A percentile compares a stretch with the other conserved stretches of the same genome.
Evolutionary conservation across 345 rosid species (phyloP).

Genomic region (Eucalyptus globulus): DNA sequence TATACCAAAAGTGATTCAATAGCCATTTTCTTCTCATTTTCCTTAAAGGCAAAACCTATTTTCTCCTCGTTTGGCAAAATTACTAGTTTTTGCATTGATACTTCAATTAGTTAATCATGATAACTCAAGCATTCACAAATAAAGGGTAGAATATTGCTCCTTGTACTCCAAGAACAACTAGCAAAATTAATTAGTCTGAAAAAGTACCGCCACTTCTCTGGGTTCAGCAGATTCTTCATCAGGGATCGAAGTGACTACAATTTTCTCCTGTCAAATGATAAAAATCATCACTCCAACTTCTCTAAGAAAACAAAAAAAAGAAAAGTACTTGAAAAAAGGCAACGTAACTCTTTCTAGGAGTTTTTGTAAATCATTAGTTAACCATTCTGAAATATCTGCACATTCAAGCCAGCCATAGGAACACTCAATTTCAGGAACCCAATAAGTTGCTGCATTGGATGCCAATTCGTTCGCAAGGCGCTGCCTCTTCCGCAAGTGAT

Average conservation of each 20-base stretch:
- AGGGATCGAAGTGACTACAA: slow-evolving; percentile 58
- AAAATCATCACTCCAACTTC: background rate
- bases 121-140: background rate
- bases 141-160: background rate
- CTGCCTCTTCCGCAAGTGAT: too few relatives aligned
- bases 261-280: slow-evolving; percentile 49
- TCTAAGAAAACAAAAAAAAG: too few relatives aligned
- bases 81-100: slow-evolving; percentile 48
- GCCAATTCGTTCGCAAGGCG: too few relatives aligned
- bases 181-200: background rate
- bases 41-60: slow-evolving; percentile 79
- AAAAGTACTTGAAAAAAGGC: too few relatives aligned
- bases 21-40: slow-evolving; percentile 43
- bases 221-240: slow-evolving; percentile 71
- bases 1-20: slow-evolving; percentile 33
- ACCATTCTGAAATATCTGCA: too few relatives aligned
- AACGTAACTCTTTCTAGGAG: too few relatives aligned
- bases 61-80: slow-evolving; percentile 73
- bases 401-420: too few relatives aligned
- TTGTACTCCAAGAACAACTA: background rate
- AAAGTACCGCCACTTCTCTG: slow-evolving; percentile 51
- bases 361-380: too few relatives aligned
- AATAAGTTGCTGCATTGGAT: too few relatives aligned
- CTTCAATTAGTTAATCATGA: background rate
- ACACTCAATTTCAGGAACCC: too few relatives aligned